Conservation (phyloP, 2,329 filamentous ascomycete species). For the Exophiala phaeomuriformis region DNA sequence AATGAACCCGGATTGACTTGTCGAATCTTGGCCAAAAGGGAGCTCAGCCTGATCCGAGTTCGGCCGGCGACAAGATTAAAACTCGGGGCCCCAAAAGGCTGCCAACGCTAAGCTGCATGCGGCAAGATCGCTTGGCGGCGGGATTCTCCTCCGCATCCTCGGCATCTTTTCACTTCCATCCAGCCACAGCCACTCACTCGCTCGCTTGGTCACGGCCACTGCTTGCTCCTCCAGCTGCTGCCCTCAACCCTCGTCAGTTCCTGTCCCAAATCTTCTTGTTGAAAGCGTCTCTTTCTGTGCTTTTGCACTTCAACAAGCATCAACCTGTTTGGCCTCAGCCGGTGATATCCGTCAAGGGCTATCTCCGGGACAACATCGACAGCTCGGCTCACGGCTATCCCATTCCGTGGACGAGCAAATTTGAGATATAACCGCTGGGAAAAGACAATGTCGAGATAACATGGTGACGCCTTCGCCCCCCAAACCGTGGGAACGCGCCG, state of each 20-base stretch:
- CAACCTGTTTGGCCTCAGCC: background rate
- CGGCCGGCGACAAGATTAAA: background rate
- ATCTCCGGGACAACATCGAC: background rate
- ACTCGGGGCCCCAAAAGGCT: background rate
- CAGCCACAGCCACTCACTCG: background rate
- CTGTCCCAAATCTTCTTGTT: background rate
- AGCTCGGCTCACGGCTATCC: background rate
- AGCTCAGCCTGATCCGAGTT: background rate
- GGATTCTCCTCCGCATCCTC: background rate
- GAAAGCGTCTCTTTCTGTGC: background rate
- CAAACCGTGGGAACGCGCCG: constrained; percentile 90
- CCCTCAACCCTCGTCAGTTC: background rate
- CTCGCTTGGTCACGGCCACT: too few relatives aligned
- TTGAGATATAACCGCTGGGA: background rate
- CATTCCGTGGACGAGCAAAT: background rate
- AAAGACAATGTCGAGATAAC: constrained; percentile 18
- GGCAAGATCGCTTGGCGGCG: background rate
- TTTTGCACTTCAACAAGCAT: background rate
- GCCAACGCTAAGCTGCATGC: background rate
- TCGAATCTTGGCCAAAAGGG: too few relatives aligned
- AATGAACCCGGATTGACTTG: too few relatives aligned
- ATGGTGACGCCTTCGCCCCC: constrained; percentile 71
- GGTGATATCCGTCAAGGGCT: background rate
- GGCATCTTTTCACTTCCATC: background rate
- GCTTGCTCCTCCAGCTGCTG: background rate